Evolutionary conservation across 2,329 filamentous ascomycete species (phyloP).

Genomic region (Fusarium sp.): DNA sequence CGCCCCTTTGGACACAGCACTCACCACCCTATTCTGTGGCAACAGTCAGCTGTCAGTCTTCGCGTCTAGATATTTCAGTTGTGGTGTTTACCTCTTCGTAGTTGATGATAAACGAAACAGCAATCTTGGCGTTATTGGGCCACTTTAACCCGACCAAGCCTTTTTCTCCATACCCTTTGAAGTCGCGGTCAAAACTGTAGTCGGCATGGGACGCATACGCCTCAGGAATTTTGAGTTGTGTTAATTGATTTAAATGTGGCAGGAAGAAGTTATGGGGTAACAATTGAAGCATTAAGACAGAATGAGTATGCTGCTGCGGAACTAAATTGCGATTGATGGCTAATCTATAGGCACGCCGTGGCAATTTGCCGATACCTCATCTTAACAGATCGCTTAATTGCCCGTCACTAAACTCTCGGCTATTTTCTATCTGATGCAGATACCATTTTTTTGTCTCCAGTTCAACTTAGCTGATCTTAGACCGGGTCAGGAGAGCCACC

Average conservation of each 20-base stretch:
- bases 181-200: slow-evolving; percentile 5
- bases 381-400: too few species aligned
- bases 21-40: background rate
- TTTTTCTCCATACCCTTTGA: slow-evolving; percentile 16
- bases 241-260: background rate
- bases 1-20: slow-evolving; percentile 1
- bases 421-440: too few species aligned
- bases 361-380: too few species aligned
- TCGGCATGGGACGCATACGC: background rate
- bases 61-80: accelerated
- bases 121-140: slow-evolving; percentile 9
- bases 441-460: too few species aligned
- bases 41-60: background rate
- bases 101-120: slow-evolving; percentile 16
- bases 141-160: slow-evolving; percentile 1
- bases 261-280: background rate
- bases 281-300: too few species aligned
- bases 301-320: too few species aligned
- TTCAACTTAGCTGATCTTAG: too few species aligned
- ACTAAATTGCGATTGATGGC: too few species aligned
- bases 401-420: too few species aligned
- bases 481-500: too few species aligned
- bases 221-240: background rate
- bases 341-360: too few species aligned
- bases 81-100: slow-evolving; percentile 3